Conservation (phyloP, 495 filamentous ascomycete genomes). For the Penicillium daleae region DNA sequence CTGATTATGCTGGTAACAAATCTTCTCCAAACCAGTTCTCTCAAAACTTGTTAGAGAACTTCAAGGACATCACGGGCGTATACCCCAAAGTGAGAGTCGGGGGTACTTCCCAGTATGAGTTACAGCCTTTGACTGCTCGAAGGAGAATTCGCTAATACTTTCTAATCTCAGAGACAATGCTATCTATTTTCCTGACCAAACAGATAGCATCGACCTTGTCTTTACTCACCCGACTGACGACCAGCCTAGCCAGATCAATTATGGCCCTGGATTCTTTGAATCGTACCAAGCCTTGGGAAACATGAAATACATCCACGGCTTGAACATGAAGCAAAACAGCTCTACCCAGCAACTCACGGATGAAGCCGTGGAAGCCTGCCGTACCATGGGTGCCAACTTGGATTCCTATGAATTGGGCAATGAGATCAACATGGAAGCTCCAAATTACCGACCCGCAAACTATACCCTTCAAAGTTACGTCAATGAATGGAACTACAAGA, state of each 20-base stretch:
- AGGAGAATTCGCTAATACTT: not conserved
- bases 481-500: slow-evolving; percentile 24
- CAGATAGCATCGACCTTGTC: slow-evolving; percentile 17
- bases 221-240: slow-evolving; percentile 19
- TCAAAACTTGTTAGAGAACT: slow-evolving; percentile 23
- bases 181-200: slow-evolving; percentile 19
- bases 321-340: slow-evolving; percentile 25
- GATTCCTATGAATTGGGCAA: slow-evolving; percentile 25
- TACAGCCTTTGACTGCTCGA: not conserved
- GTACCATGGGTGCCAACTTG: slow-evolving; percentile 15
- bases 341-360: slow-evolving; percentile 14
- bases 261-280: slow-evolving; percentile 27
- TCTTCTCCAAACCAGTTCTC: slow-evolving; percentile 30
- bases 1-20: slow-evolving; percentile 32
- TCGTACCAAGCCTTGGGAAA: slow-evolving; percentile 23
- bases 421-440: slow-evolving; percentile 18
- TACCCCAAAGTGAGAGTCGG: slow-evolving; percentile 27
- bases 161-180: slow-evolving; percentile 17
- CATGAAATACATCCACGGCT: slow-evolving; percentile 21
- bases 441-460: slow-evolving; percentile 15
- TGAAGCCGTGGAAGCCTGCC: slow-evolving; percentile 16
- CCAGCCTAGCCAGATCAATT: slow-evolving; percentile 22
- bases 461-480: slow-evolving; percentile 21
- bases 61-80: slow-evolving; percentile 20
- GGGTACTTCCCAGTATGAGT: slow-evolving; percentile 30